These are phyloP conservation scores for Meyerozyma smithsonii DNA, from an alignment of 1,139 yeast species.

Conservation along the genomic window DNA sequence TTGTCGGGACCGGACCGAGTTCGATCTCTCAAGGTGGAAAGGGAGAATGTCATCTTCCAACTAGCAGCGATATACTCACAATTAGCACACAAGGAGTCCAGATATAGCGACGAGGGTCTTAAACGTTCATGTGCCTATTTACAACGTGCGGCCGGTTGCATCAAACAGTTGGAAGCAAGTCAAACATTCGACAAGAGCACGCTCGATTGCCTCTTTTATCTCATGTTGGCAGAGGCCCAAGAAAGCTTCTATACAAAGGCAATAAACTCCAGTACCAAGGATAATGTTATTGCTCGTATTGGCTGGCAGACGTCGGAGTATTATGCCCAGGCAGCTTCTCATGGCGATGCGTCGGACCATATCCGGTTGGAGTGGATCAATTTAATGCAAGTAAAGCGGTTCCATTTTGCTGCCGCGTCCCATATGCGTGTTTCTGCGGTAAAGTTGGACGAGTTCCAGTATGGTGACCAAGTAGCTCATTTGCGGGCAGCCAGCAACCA, in stretches of 20 bases:
- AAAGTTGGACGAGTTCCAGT: constrained; percentile 45
- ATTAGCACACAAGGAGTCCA: constrained; percentile 42
- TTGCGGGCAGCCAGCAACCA: constrained; percentile 34
- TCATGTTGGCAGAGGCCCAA: constrained; percentile 83
- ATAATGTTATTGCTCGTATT: constrained; percentile 58
- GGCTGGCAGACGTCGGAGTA: constrained; percentile 58
- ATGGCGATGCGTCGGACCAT: constrained; percentile 45
- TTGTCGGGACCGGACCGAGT: constrained; percentile 42
- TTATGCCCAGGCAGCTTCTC: constrained; percentile 45
- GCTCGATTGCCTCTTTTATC: constrained; percentile 22
- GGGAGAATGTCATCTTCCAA: constrained; percentile 60
- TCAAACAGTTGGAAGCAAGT: constrained; percentile 21
- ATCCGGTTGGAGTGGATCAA: constrained; percentile 62
- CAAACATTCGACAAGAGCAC: constrained; percentile 26
- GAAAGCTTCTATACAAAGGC: constrained; percentile 84
- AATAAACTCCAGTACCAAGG: constrained; percentile 46
- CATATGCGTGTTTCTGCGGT: constrained; percentile 55
- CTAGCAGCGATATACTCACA: constrained; percentile 61
- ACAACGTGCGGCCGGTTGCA: constrained; percentile 70
- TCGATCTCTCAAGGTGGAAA: constrained; percentile 53
- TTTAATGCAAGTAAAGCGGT: constrained; percentile 52
- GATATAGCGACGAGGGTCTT: constrained; percentile 49
- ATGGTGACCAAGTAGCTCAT: constrained; percentile 69
- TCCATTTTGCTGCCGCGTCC: constrained; percentile 69
- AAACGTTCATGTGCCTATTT: constrained; percentile 61